Evolutionary conservation across 495 filamentous ascomycete genomes (phyloP).

Genomic region (Xylona heveae): DNA sequence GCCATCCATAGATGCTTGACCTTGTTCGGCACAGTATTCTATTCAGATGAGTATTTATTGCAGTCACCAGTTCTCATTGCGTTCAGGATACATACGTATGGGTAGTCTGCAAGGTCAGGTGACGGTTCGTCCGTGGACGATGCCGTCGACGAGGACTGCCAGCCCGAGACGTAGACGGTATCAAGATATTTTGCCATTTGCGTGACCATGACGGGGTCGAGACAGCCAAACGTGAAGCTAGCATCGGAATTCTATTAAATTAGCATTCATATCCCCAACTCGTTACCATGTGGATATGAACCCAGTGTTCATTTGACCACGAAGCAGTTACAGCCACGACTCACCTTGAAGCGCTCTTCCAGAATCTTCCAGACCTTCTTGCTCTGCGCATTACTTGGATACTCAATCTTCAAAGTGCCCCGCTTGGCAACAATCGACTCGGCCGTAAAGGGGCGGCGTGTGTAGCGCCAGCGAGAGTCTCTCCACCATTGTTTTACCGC

Average conservation of each 20-base stretch:
- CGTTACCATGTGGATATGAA: neutral
- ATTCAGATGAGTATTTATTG: neutral
- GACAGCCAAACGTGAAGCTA: constrained; percentile 88
- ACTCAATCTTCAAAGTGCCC: constrained; percentile 77
- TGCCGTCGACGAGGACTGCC: constrained; percentile 95
- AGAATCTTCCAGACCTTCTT: constrained; percentile 93
- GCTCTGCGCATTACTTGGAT: constrained; percentile 64
- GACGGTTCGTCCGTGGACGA: constrained; percentile 88
- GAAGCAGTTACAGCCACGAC: constrained; percentile 5
- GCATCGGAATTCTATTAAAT: constrained; percentile 46
- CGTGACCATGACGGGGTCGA: constrained; percentile 94
- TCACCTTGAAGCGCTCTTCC: constrained; percentile 63
- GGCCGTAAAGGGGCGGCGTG: constrained; percentile 79
- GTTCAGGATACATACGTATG: constrained; percentile 42
- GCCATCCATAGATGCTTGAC: constrained; percentile 93
- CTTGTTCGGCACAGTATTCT: constrained; percentile 98
- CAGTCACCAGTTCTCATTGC: neutral
- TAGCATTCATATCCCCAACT: neutral
- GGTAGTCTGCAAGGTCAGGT: constrained; percentile 95
- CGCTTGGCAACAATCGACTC: constrained; percentile 94
- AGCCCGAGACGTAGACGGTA: constrained; percentile 95
- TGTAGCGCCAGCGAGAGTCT: constrained; percentile 78
- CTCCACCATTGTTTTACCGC: constrained; percentile 89
- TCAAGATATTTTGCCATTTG: constrained; percentile 99
- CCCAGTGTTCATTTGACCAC: neutral